Conservation (phyloP, 75 land plant genomes). For the Selaginella moellendorffii region DNA sequence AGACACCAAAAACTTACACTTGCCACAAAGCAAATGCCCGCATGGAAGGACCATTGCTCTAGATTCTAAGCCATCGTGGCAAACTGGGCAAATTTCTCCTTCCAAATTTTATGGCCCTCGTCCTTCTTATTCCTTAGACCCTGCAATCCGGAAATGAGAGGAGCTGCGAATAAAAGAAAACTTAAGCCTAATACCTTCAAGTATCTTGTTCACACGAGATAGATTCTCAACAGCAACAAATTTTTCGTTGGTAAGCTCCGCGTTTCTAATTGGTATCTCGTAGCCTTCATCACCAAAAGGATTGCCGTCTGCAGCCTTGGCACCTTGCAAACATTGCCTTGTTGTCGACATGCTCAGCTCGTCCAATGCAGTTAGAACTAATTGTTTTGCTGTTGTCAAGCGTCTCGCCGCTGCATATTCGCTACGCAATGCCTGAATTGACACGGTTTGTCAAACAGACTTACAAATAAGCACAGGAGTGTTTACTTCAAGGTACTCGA, state of each 20-base stretch:
- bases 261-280: conserved; percentile 30
- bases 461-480: not conserved
- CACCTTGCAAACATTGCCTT: conserved; percentile 40
- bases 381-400: conserved; percentile 66
- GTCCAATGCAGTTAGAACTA: conserved; percentile 74
- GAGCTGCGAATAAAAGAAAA: too few relatives aligned
- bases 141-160: too few relatives aligned
- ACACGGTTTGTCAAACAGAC: not conserved
- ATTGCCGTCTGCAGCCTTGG: conserved; percentile 32
- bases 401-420: conserved; percentile 60
- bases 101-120: too few relatives aligned
- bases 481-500: not conserved
- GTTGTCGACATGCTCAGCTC: conserved; percentile 89
- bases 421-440: conserved; percentile 65
- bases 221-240: conserved; percentile 39
- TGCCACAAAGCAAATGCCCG: too few relatives aligned
- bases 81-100: too few relatives aligned
- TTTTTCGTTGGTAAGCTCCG: conserved; percentile 59
- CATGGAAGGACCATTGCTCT: too few relatives aligned
- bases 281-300: conserved; percentile 18
- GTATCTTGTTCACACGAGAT: conserved; percentile 71
- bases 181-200: conserved; percentile 86
- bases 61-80: too few relatives aligned
- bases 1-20: too few relatives aligned
- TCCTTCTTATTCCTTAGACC: too few relatives aligned